These are phyloP conservation scores for Aspergillus chevalieri DNA, from an alignment of 2,329 filamentous ascomycete species.

Conservation along the genomic window DNA sequence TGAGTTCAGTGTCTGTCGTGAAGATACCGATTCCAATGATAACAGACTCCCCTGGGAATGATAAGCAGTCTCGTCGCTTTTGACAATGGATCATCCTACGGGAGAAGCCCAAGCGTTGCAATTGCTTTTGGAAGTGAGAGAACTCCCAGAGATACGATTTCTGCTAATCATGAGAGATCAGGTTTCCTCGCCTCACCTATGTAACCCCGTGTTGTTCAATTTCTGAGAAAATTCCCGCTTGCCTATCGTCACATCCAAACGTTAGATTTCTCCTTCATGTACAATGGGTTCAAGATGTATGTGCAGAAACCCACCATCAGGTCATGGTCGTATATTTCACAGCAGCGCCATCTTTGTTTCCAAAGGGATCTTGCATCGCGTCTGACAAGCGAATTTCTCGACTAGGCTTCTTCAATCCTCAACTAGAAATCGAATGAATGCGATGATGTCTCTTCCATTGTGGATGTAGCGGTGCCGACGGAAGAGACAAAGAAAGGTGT, in stretches of 20 bases:
- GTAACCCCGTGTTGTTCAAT: constrained; percentile 2
- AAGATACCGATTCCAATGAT: constrained; percentile 47
- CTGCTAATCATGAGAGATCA: constrained; percentile 44
- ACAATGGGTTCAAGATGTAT: too few relatives aligned
- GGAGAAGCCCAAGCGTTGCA: constrained; percentile 46
- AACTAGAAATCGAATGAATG: not conserved
- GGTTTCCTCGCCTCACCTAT: not conserved
- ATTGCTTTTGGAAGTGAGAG: constrained; percentile 48
- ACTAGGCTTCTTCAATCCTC: not conserved
- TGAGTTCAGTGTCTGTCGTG: constrained; percentile 52
- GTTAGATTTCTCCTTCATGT: not conserved
- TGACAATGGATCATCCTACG: constrained; percentile 22
- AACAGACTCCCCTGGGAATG: constrained; percentile 36
- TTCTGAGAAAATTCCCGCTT: constrained; percentile 12
- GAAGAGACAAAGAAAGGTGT: not conserved
- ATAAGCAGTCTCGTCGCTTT: constrained; percentile 1
- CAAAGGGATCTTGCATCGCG: constrained; percentile 15
- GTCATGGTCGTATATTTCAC: constrained; percentile 24
- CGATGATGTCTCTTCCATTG: not conserved
- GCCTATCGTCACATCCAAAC: constrained; percentile 6
- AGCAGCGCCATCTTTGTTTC: constrained; percentile 17
- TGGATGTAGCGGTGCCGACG: not conserved
- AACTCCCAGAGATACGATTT: constrained; percentile 51
- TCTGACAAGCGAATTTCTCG: not conserved
- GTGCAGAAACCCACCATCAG: constrained; percentile 17